Percentiles rank a stretch among this genome's conserved stretches.
Conservation (phyloP, 1,284 basidiomycete genomes). For the Melanopsichium pennsylvanicum region DNA sequence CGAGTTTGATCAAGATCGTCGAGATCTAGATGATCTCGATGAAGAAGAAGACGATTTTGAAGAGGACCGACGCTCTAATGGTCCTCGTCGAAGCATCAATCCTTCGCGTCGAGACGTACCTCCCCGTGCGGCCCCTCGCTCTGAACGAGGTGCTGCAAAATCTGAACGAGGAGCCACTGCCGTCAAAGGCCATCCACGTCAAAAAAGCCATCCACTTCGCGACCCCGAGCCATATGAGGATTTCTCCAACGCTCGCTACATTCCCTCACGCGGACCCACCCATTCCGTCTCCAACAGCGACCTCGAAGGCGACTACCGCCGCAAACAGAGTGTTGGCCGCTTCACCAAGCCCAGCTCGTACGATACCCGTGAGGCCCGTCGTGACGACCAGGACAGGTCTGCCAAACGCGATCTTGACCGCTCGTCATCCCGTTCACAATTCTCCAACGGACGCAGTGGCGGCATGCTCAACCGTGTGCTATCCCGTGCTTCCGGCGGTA, state of each 20-base stretch:
- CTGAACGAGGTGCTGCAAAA: constrained; percentile 10
- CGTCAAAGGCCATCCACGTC: constrained; percentile 17
- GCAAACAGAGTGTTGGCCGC: background rate
- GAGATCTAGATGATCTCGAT: constrained; percentile 25
- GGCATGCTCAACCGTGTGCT: constrained; percentile 36
- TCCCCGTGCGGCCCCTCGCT: background rate
- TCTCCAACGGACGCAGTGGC: constrained; percentile 6
- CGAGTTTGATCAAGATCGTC: constrained; percentile 17
- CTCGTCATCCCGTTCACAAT: constrained; percentile 3
- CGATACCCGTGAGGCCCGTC: constrained; percentile 19
- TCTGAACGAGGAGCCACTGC: constrained; percentile 12
- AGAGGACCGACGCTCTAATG: constrained; percentile 6
- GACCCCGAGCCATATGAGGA: constrained; percentile 39
- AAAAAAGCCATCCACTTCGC: constrained; percentile 26
- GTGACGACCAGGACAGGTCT: constrained; percentile 13
- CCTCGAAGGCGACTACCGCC: constrained; percentile 8
- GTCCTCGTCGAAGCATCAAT: constrained; percentile 16
- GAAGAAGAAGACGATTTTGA: constrained; percentile 18
- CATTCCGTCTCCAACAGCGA: constrained; percentile 19
- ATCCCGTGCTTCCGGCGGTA: constrained; percentile 19
- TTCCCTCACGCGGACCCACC: constrained; percentile 1
- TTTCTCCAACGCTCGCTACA: constrained; percentile 23
- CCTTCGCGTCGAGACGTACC: constrained; percentile 1
- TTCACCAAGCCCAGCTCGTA: constrained; percentile 24
- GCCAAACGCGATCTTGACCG: constrained; percentile 3